These are phyloP conservation scores for Cyphellophora attinorum DNA, from an alignment of 2,329 filamentous ascomycete genomes.

Conservation along the genomic window DNA sequence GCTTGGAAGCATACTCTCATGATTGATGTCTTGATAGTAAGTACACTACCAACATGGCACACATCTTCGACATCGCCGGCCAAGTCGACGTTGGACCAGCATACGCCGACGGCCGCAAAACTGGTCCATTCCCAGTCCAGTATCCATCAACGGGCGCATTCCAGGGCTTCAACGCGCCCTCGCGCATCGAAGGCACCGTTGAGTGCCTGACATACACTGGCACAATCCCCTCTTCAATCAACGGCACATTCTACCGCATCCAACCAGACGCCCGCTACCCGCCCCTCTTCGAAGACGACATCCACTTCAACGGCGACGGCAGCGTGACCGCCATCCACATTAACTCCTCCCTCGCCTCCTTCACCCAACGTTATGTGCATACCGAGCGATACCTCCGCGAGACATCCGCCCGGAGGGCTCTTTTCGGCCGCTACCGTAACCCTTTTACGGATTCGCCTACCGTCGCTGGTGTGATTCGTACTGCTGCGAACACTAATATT, in stretches of 20 bases:
- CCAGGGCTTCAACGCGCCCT: conserved; percentile 29
- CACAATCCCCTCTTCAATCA: conserved; percentile 31
- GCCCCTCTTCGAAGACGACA: conserved; percentile 46
- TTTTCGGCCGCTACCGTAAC: conserved; percentile 51
- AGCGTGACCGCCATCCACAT: conserved; percentile 34
- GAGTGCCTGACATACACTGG: conserved; percentile 26
- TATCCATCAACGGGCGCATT: conserved; percentile 12
- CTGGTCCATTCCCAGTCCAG: conserved; percentile 8
- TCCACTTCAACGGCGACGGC: conserved; percentile 38
- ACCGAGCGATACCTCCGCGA: conserved; percentile 33
- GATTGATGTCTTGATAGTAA: background rate
- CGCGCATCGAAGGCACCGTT: conserved; percentile 26
- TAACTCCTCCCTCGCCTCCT: conserved; percentile 31
- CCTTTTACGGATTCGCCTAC: conserved; percentile 41
- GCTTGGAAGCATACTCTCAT: background rate
- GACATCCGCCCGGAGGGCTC: conserved; percentile 24
- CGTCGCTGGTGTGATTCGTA: conserved; percentile 46
- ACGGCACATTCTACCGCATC: conserved; percentile 35
- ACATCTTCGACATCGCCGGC: conserved; percentile 13
- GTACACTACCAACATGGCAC: conserved; percentile 9
- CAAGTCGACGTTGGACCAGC: conserved; percentile 5
- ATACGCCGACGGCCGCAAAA: conserved; percentile 7
- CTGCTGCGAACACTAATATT: conserved; percentile 50
- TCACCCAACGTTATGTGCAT: conserved; percentile 33
- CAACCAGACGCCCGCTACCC: conserved; percentile 41